Evolutionary conservation across 192 early-diverging fungal species (phyloP), one percentile per base, ranked within the genome.

Genomic region (Coemansia sp.): DNA sequence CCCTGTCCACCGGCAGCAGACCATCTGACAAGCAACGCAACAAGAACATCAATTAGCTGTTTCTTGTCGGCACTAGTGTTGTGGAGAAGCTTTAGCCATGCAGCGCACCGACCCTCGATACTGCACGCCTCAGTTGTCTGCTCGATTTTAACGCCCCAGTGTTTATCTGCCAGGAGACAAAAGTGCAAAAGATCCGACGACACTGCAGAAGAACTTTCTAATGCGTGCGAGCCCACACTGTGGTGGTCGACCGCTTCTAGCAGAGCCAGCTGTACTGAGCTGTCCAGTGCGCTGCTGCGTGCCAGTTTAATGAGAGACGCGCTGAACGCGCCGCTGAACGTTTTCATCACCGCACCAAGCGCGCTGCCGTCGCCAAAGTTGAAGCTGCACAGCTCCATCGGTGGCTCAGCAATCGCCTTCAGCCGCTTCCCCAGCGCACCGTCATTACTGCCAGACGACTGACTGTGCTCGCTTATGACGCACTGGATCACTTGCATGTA

Each of bases 301-400:
- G 23, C 25, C 21, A 25, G 20, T 8, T 48, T n/a, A 30, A 31
- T 10, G 29, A 48, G 61, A 7, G n/a, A 29, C 16, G 28, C 26
- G 10, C 64, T 60, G 23, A 75, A 70, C 23, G 58, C 64, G 2
- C 21, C n/a, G 39, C 25, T 34, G 23, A 75, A 70, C 31, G 12
- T 20, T 2, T 4, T 23, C 37, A 75, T 34, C 5, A 59, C 60
- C 4, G 9, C 34, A 13, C 74, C 68, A 45, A 75, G 45, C 31
- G 58, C 59, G 61, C 45, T 63, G 33, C 58, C 63, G 33, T 68
- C 67, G 63, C 64, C 74, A 26, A 63, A 70, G 13, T 58, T 49
- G 53, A 70, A 70, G n/a, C 59, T 20, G 49, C 68, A 63, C 23
- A 75, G 59, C 55, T 66, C 74, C 12, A 75, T 51, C 21, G 74